A percentile compares a stretch with the other conserved stretches of the same genome.
Evolutionary conservation across 371 early-diverging fungal genomes (phyloP).

Genomic region (Lichtheimia corymbifera): DNA sequence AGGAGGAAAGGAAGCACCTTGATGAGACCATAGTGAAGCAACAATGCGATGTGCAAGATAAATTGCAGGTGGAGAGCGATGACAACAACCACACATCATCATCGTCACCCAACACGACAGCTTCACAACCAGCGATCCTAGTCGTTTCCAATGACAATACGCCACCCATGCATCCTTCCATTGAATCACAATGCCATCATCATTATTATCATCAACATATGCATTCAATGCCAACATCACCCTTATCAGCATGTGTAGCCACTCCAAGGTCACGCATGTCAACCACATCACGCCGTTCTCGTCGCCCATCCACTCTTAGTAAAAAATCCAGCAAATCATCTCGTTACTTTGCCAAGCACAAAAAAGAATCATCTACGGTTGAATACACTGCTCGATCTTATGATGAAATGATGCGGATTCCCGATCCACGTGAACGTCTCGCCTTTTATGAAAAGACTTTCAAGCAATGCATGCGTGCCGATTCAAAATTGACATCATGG

Average conservation of each 20-base stretch:
- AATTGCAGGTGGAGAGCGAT: neutral
- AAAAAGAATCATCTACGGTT: neutral
- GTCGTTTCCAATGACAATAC: neutral
- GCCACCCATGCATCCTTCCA: neutral
- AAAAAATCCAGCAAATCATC: slow-evolving; percentile 13
- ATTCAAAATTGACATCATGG: slow-evolving; percentile 17
- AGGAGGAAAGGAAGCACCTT: neutral
- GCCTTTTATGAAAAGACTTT: slow-evolving; percentile 40
- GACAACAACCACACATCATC: neutral
- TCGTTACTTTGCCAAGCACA: slow-evolving; percentile 10
- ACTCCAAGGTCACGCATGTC: slow-evolving; percentile 7
- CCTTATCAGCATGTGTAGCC: slow-evolving; percentile 5
- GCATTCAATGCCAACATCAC: neutral
- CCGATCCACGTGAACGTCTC: slow-evolving; percentile 34
- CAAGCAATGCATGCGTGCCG: slow-evolving; percentile 22
- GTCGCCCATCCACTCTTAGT: neutral
- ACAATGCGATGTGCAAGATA: neutral
- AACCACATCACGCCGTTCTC: slow-evolving; percentile 6
- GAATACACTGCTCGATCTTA: slow-evolving; percentile 5
- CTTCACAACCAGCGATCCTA: no score
- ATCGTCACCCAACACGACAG: neutral
- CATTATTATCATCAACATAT: neutral
- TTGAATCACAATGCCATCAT: no score
- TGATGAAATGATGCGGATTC: slow-evolving; percentile 31
- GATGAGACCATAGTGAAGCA: neutral